Conservation (phyloP, 371 early-diverging fungal species). For the Mucor mucedo region DNA sequence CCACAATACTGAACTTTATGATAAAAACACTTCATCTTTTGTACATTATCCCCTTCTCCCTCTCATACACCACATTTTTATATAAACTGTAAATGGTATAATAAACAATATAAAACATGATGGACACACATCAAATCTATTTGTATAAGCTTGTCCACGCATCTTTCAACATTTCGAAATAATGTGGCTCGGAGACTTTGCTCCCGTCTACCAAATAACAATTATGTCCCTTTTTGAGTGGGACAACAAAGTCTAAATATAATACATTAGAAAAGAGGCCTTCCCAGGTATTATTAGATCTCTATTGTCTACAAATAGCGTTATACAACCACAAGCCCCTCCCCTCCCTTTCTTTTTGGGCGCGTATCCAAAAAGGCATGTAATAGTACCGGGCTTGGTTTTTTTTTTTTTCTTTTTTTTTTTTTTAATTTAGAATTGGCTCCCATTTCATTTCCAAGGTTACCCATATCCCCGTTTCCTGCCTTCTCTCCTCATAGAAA, state of each 20-base stretch:
- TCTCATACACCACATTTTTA: background rate
- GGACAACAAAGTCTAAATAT: too few relatives aligned
- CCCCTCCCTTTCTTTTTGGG: too few relatives aligned
- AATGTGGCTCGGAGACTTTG: conserved; percentile 4
- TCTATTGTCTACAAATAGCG: too few relatives aligned
- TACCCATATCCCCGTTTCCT: too few relatives aligned
- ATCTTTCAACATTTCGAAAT: background rate
- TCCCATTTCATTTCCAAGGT: too few relatives aligned
- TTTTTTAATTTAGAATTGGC: background rate
- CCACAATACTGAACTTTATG: conserved; percentile 1
- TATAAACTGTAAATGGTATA: conserved; percentile 5
- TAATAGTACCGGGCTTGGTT: background rate
- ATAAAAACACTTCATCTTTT: background rate
- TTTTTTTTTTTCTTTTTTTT: background rate
- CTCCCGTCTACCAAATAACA: background rate
- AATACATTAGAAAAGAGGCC: too few relatives aligned
- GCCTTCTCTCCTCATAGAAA: too few relatives aligned
- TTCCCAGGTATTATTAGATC: too few relatives aligned
- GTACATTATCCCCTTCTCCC: background rate
- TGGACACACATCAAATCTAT: background rate
- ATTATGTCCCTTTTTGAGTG: background rate
- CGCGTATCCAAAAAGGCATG: too few relatives aligned
- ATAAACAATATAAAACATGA: conserved; percentile 1
- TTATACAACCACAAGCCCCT: too few relatives aligned
- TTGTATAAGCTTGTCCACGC: background rate